A percentile compares a stretch with the other conserved stretches of the same genome.
Evolutionary conservation across 306 rosid species (phyloP).

Genomic region (Acmispon strigosus): DNA sequence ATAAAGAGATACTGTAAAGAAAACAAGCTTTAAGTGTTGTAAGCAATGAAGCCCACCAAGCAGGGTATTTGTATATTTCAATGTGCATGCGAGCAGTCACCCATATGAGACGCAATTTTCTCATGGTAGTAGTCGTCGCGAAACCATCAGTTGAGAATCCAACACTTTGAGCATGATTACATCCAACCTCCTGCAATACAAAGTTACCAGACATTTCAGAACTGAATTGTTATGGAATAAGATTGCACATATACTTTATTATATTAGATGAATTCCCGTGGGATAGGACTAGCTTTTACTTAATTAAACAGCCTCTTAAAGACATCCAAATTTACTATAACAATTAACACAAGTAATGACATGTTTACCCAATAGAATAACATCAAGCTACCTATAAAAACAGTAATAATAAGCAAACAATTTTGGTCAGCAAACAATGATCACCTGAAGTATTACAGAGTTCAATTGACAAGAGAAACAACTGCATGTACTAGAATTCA

Average conservation of each 20-base stretch:
- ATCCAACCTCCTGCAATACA: constrained; percentile 81
- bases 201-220: constrained; percentile 12
- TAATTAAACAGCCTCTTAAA: neutral
- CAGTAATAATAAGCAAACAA: neutral
- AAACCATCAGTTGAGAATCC: constrained; percentile 95
- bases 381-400: neutral
- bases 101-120: constrained; percentile 93
- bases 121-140: constrained; percentile 91
- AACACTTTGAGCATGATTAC: constrained; percentile 96
- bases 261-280: neutral
- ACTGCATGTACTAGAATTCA: neutral
- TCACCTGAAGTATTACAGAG: neutral
- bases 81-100: constrained; percentile 99
- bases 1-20: neutral
- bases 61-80: constrained; percentile 93
- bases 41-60: constrained; percentile 55
- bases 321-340: neutral
- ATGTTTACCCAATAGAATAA: neutral
- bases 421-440: neutral
- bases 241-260: neutral
- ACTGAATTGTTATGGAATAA: neutral
- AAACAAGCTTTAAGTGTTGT: neutral
- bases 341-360: neutral
- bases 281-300: neutral
- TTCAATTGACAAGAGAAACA: neutral